phyloP scores from a whole-genome alignment of 441 rosid genomes.

The Dalechampia spathulata region DNA sequence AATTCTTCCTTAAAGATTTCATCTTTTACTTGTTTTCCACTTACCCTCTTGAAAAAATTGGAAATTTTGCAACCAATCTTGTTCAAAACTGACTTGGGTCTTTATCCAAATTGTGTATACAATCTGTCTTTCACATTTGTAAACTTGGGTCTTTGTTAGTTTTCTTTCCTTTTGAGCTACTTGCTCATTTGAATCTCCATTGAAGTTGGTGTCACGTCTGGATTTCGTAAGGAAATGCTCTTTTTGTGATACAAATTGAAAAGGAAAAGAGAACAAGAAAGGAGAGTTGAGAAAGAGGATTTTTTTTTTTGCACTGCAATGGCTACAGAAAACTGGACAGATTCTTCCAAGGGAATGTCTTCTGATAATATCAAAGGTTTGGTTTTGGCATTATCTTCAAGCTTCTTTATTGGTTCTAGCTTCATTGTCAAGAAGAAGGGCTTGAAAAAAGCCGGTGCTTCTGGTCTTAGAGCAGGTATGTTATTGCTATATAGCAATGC shows the following conservation, averaged over 20 bases:
- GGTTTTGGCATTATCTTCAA: conserved; percentile 43
- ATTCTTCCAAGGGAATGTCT: conserved; percentile 44
- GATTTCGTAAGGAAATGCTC: neutral
- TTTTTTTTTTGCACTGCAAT: too few relatives aligned
- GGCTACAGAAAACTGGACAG: conserved; percentile 27
- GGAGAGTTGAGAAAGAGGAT: neutral
- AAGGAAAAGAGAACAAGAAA: neutral
- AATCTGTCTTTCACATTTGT: neutral
- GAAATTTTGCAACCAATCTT: neutral
- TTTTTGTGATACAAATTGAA: neutral
- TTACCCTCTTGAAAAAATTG: neutral
- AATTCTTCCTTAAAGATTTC: neutral
- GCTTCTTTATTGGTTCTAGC: conserved; percentile 47
- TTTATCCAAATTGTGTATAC: neutral
- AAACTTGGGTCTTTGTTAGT: neutral
- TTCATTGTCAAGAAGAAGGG: conserved; percentile 57
- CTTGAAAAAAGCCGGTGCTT: conserved; percentile 48
- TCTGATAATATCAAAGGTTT: conserved; percentile 47
- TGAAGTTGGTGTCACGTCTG: neutral
- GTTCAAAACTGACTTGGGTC: neutral
- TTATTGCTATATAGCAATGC: too few relatives aligned
- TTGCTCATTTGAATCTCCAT: too few relatives aligned
- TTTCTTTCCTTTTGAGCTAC: too few relatives aligned
- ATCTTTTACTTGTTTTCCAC: neutral
- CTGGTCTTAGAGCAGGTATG: conserved; percentile 48